Percentiles rank a stretch among this genome's conserved stretches.
Conservation (phyloP, 768 basidiomycete species). For the Kwoniella pini region DNA sequence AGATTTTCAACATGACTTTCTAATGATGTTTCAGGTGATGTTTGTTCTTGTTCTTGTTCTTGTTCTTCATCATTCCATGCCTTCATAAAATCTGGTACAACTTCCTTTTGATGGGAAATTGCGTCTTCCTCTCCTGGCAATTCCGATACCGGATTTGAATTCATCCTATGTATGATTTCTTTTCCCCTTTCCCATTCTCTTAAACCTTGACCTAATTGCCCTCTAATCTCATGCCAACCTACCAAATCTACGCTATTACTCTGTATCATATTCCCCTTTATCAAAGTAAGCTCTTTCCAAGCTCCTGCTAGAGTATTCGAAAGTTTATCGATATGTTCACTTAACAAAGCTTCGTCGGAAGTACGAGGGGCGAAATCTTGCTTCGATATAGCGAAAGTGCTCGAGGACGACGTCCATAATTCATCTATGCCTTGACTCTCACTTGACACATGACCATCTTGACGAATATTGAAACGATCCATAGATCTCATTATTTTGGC, state of each 20-base stretch:
- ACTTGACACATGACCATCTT: not conserved
- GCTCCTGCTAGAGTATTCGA: constrained; percentile 10
- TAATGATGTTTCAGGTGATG: not conserved
- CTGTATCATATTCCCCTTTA: not conserved
- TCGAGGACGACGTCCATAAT: not conserved
- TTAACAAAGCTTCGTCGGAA: constrained; percentile 26
- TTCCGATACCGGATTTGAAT: not conserved
- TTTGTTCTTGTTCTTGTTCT: not conserved
- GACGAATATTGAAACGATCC: not conserved
- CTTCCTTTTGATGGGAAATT: not conserved
- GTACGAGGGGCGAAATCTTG: constrained; percentile 24
- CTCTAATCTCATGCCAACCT: constrained; percentile 33
- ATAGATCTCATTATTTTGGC: not conserved
- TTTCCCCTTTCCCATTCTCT: constrained; percentile 48
- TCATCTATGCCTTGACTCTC: not conserved
- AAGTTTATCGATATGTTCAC: constrained; percentile 18
- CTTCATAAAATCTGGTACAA: constrained; percentile 28
- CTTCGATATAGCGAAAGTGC: not conserved
- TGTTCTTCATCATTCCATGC: constrained; percentile 14
- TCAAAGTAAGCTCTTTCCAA: constrained; percentile 6
- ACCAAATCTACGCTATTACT: not conserved
- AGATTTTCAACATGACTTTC: not conserved
- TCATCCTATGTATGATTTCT: constrained; percentile 27
- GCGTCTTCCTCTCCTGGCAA: not conserved
- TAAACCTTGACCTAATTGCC: constrained; percentile 35